Percentiles rank a stretch among this genome's conserved stretches.
Conservation (phyloP, 1,284 basidiomycete genomes). For the Sphagnurus paluster region DNA sequence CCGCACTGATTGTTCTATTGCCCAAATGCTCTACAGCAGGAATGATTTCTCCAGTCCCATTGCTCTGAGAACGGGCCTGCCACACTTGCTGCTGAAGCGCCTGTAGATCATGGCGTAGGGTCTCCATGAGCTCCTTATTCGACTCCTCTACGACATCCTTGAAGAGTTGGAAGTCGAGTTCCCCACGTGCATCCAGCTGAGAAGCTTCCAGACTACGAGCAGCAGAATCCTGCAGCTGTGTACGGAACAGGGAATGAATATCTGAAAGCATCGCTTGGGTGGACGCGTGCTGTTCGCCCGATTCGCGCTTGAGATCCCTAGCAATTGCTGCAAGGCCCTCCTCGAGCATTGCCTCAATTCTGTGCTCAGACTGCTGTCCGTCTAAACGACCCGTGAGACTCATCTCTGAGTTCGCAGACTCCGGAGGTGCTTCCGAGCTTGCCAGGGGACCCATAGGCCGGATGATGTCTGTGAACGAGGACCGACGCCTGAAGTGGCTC, state of each 20-base stretch:
- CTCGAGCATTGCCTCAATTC: conserved; percentile 61
- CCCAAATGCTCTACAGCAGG: conserved; percentile 57
- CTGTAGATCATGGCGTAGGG: conserved; percentile 60
- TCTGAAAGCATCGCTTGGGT: conserved; percentile 65
- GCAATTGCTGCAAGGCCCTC: conserved; percentile 61
- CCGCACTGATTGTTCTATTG: conserved; percentile 52
- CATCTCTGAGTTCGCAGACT: conserved; percentile 39
- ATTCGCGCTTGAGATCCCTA: conserved; percentile 32
- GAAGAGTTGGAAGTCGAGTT: conserved; percentile 75
- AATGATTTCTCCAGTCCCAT: conserved; percentile 30
- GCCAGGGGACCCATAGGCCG: conserved; percentile 33
- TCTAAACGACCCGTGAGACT: conserved; percentile 59
- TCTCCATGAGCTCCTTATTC: conserved; percentile 55
- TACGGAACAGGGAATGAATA: conserved; percentile 63
- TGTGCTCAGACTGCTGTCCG: conserved; percentile 57
- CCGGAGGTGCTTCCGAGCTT: conserved; percentile 24
- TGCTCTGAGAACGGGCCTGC: conserved; percentile 24
- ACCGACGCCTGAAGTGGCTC: conserved; percentile 46
- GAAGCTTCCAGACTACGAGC: conserved; percentile 60
- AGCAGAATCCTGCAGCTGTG: conserved; percentile 65
- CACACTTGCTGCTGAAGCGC: conserved; percentile 37
- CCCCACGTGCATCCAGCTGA: conserved; percentile 69
- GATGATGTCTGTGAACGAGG: conserved; percentile 62
- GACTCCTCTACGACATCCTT: conserved; percentile 68
- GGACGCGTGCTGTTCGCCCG: conserved; percentile 37